Conservation (phyloP, 805 yeast genomes). For the Hanseniaspora lachancei region DNA sequence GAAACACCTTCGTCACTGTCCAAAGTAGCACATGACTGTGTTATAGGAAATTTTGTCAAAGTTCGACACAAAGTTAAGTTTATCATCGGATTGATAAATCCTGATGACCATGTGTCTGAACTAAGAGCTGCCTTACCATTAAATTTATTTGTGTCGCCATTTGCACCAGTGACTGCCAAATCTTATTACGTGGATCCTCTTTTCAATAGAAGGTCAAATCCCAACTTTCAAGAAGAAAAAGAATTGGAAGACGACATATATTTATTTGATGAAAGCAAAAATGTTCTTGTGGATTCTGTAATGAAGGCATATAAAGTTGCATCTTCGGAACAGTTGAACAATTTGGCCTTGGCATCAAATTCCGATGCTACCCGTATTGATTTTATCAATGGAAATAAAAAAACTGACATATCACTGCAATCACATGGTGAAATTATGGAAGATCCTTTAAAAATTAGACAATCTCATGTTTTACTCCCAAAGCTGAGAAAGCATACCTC, state of each 20-base stretch:
- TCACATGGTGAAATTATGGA: neutral
- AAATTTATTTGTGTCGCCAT: slow-evolving; percentile 63
- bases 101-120: slow-evolving; percentile 89
- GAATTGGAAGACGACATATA: slow-evolving; percentile 7
- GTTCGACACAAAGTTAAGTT: slow-evolving; percentile 83
- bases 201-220: slow-evolving; percentile 15
- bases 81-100: slow-evolving; percentile 61
- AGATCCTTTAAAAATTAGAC: slow-evolving; percentile 14
- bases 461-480: neutral
- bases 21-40: slow-evolving; percentile 78
- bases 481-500: slow-evolving; percentile 1
- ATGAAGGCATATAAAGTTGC: slow-evolving; percentile 7
- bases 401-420: neutral
- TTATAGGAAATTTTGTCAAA: slow-evolving; percentile 52
- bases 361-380: neutral
- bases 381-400: slow-evolving; percentile 3
- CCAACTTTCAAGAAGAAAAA: slow-evolving; percentile 1
- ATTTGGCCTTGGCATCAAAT: neutral
- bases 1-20: slow-evolving; percentile 61
- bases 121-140: slow-evolving; percentile 82
- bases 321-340: slow-evolving; percentile 3
- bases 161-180: slow-evolving; percentile 54
- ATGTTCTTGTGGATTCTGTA: slow-evolving; percentile 11
- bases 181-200: slow-evolving; percentile 18
- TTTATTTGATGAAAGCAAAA: slow-evolving; percentile 13